phyloP scores from a whole-genome alignment of 805 yeast genomes.

The Candida suzukii region DNA sequence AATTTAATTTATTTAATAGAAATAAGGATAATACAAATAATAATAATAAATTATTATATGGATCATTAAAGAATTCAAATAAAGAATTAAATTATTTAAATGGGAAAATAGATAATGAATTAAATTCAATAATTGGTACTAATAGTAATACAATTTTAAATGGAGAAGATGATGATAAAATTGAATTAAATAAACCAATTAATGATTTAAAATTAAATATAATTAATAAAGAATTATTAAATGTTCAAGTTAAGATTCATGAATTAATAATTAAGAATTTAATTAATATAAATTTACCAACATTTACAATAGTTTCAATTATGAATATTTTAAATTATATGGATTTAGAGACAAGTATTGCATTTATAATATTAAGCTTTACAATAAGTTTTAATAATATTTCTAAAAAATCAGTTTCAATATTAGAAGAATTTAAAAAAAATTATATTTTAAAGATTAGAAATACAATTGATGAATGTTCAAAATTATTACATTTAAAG shows the following conservation, averaged over 20 bases:
- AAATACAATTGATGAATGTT: conserved; percentile 15
- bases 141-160: neutral
- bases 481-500: neutral
- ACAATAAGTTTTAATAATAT: conserved; percentile 20
- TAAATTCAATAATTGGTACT: neutral
- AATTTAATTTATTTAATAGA: neutral
- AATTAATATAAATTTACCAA: conserved; percentile 20
- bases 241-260: conserved; percentile 18
- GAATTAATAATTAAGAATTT: conserved; percentile 14
- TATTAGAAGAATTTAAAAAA: conserved; percentile 13
- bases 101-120: conserved; percentile 23
- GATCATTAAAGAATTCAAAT: conserved; percentile 20
- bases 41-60: conserved; percentile 24
- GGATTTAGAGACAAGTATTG: conserved; percentile 19
- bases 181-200: conserved; percentile 8
- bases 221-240: conserved; percentile 18
- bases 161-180: neutral
- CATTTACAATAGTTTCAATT: conserved; percentile 14
- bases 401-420: conserved; percentile 13
- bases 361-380: conserved; percentile 20
- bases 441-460: conserved; percentile 21
- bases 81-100: conserved; percentile 21
- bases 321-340: conserved; percentile 21
- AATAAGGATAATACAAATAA: conserved; percentile 10
- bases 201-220: conserved; percentile 11